phyloP scores from a whole-genome alignment of 2,329 filamentous ascomycete genomes.

The Chaetomiaceae sp. region DNA sequence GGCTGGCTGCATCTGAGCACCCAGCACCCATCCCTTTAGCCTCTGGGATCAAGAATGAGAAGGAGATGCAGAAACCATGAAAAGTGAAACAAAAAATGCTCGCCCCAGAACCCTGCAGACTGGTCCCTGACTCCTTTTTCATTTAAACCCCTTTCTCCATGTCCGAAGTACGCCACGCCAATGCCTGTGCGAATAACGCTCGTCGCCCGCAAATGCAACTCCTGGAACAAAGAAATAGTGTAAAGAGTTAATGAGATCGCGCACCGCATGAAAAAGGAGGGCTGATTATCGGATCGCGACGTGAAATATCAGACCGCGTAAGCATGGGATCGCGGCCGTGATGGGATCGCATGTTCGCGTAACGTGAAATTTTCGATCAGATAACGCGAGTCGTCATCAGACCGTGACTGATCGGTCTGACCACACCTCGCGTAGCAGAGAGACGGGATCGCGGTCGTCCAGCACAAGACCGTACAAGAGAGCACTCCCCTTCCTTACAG shows the following conservation, averaged over 20 bases:
- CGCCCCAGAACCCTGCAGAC: background rate
- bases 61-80: background rate
- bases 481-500: background rate
- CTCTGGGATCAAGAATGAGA: background rate
- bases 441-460: background rate
- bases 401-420: background rate
- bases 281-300: slow-evolving; percentile 1
- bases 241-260: background rate
- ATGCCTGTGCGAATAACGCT: background rate
- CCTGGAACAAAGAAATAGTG: background rate
- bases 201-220: background rate
- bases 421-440: background rate
- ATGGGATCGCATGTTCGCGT: background rate
- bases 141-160: background rate
- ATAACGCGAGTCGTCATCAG: background rate
- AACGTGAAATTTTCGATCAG: background rate
- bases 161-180: background rate
- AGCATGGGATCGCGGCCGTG: background rate
- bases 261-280: too few species aligned
- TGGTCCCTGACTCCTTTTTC: background rate
- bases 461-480: background rate
- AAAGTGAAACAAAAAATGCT: too few species aligned
- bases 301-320: background rate
- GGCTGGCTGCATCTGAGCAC: too few species aligned
- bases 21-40: background rate